Percentiles rank a stretch among this genome's conserved stretches.
Conservation (phyloP, 257 asterid genomes). For the Solanum virginianum region DNA sequence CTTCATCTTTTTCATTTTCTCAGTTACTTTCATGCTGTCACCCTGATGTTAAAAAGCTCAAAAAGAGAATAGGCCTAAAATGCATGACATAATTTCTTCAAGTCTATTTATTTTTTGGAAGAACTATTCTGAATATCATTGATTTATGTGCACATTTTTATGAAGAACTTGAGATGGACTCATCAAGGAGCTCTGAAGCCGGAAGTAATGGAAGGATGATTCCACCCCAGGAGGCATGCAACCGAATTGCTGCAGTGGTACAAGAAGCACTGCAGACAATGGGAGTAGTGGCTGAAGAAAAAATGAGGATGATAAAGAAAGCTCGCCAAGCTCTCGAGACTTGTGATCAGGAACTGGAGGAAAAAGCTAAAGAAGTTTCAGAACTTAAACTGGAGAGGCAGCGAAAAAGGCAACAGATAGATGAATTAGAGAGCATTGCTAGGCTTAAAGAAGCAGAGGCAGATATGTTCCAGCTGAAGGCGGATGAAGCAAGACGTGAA, state of each 20-base stretch:
- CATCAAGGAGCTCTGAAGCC: slow-evolving; percentile 34
- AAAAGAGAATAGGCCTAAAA: neutral
- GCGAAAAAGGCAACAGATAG: slow-evolving; percentile 64
- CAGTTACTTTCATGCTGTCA: neutral
- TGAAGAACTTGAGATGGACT: slow-evolving; percentile 66
- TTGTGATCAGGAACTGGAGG: slow-evolving; percentile 86
- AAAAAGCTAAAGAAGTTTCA: slow-evolving; percentile 70
- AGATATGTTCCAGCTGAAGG: slow-evolving; percentile 87
- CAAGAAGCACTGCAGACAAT: slow-evolving; percentile 84
- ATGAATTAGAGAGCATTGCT: slow-evolving; percentile 70
- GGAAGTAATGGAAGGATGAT: slow-evolving; percentile 53
- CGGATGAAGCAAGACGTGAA: slow-evolving; percentile 84
- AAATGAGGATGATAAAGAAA: slow-evolving; percentile 66
- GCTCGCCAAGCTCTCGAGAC: slow-evolving; percentile 78
- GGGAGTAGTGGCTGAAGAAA: slow-evolving; percentile 88
- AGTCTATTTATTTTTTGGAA: neutral
- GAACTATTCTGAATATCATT: neutral
- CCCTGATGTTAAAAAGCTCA: neutral
- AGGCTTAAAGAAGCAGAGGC: slow-evolving; percentile 88
- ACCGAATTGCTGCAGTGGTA: slow-evolving; percentile 80
- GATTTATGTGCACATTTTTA: neutral
- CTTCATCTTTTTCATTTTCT: neutral
- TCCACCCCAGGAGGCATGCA: slow-evolving; percentile 86
- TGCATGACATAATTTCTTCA: neutral
- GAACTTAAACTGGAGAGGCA: slow-evolving; percentile 72